Evolutionary conservation across 148 eudicot species (phyloP), one percentile per base, ranked within the genome.

Genomic region (Amaranthus palmeri): DNA sequence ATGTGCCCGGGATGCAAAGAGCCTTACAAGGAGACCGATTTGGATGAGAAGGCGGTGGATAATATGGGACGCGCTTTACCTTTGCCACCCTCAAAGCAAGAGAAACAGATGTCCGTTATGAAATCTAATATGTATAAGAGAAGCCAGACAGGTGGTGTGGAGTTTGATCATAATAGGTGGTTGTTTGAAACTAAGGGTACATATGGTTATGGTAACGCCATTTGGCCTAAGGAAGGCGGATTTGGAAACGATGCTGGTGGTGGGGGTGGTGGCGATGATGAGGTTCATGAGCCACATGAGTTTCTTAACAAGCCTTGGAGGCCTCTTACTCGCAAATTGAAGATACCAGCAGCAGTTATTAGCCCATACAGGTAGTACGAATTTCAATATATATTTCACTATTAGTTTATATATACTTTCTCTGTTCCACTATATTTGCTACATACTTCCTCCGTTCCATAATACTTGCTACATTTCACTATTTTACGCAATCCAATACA

Each of bases 181-280:
- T 77, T 93, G 86, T 93, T 91, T 74, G 98, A 93, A 85, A 93
- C 97, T 2, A 93, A 87, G 69, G 98, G 98, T 44, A 93, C 98
- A 17, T 93, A 93, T 76, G 98, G 98, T 12, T 93, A 93, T 72
- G 98, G 98, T 50, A 93, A 93, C 77, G 98, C 98, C 14, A 87
- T 93, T 55, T 93, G 98, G 98, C 91, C 98, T 0, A 85, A 88
- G 67, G 97, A 93, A 11, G 93, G 75, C 45, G 87, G 84, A 12
- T 77, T 65, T 52, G 85, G 81, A 45, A 72, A 81, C 46, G 87
- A 78, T 74, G 81, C 71, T 43, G 82, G 58, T 71, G 86, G 78
- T 76, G 79, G 76, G 36, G 84, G 70, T 72, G 78, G 72, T 25
- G 36, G 36, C 36, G 36, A 25, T 14, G 80, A 75, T 18, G 54